Evolutionary conservation across 2,329 filamentous ascomycete species (phyloP).

Genomic region (Gliomastix tumulicola): DNA sequence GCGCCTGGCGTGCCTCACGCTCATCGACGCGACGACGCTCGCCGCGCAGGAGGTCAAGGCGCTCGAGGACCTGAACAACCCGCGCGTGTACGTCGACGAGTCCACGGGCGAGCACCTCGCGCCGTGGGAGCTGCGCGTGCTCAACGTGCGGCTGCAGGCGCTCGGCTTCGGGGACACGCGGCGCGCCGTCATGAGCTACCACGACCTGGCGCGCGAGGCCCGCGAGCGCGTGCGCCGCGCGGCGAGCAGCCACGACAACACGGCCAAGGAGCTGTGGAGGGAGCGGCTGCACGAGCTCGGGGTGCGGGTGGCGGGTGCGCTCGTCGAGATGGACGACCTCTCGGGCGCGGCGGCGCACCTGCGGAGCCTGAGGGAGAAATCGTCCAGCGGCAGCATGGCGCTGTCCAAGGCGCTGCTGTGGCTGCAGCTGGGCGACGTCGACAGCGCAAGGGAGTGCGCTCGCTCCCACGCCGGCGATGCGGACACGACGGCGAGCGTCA

Average conservation of each 20-base stretch:
- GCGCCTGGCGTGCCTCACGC: slow-evolving; percentile 72
- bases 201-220: slow-evolving; percentile 78
- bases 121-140: slow-evolving; percentile 79
- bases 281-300: slow-evolving; percentile 69
- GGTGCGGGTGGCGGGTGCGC: slow-evolving; percentile 54
- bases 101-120: slow-evolving; percentile 56
- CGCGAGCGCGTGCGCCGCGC: slow-evolving; percentile 50
- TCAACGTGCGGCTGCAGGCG: slow-evolving; percentile 77
- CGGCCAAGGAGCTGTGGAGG: slow-evolving; percentile 62
- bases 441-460: slow-evolving; percentile 55
- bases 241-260: slow-evolving; percentile 33
- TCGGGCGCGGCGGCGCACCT: slow-evolving; percentile 73
- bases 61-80: slow-evolving; percentile 53
- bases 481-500: slow-evolving; percentile 35
- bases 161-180: slow-evolving; percentile 80
- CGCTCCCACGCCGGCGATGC: slow-evolving; percentile 13
- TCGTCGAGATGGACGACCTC: slow-evolving; percentile 84
- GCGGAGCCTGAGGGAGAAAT: slow-evolving; percentile 40
- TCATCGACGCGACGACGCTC: slow-evolving; percentile 65
- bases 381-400: slow-evolving; percentile 31
- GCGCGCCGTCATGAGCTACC: slow-evolving; percentile 81
- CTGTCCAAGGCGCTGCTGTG: slow-evolving; percentile 60
- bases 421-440: slow-evolving; percentile 71
- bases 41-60: slow-evolving; percentile 62
- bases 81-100: slow-evolving; percentile 48